These are phyloP conservation scores for Trematosphaeria pertusa DNA, from an alignment of 2,329 filamentous ascomycete genomes.

Conservation along the genomic window DNA sequence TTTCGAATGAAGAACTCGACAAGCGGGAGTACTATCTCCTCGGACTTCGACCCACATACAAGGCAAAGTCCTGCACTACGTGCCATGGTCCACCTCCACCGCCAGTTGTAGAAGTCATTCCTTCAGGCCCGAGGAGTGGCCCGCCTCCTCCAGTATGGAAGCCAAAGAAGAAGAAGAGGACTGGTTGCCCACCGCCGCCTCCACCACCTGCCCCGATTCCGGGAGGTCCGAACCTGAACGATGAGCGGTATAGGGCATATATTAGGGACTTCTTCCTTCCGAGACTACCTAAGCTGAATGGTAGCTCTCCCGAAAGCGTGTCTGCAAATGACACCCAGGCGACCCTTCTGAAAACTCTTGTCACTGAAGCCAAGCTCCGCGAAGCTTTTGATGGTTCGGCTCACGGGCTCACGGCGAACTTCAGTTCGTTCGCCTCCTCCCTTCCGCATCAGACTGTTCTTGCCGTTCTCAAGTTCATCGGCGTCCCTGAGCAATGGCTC, in stretches of 20 bases:
- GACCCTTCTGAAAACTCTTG: constrained; percentile 33
- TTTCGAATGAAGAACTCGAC: constrained; percentile 13
- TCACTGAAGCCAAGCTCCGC: constrained; percentile 28
- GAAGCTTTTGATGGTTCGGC: constrained; percentile 25
- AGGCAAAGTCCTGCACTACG: constrained; percentile 9
- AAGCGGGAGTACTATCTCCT: constrained; percentile 31
- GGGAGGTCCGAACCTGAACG: constrained; percentile 8
- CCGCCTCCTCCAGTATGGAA: constrained; percentile 6
- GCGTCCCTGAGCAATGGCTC: constrained; percentile 63
- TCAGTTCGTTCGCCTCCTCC: constrained; percentile 63
- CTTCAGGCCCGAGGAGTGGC: not conserved
- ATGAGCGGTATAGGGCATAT: constrained; percentile 25
- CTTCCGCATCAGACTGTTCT: constrained; percentile 67
- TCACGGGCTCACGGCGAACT: constrained; percentile 17
- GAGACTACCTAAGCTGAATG: constrained; percentile 24
- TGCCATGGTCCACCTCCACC: constrained; percentile 19
- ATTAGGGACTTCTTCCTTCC: constrained; percentile 33
- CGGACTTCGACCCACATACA: constrained; percentile 2
- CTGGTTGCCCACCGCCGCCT: constrained; percentile 2
- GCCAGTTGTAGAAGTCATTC: not conserved
- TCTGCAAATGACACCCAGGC: constrained; percentile 23
- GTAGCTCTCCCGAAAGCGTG: constrained; percentile 13
- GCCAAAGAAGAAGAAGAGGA: constrained; percentile 2
- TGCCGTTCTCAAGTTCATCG: constrained; percentile 65
- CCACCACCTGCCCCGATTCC: not conserved